Conservation (phyloP, 768 basidiomycete genomes). For the Myochromella boudieri region DNA sequence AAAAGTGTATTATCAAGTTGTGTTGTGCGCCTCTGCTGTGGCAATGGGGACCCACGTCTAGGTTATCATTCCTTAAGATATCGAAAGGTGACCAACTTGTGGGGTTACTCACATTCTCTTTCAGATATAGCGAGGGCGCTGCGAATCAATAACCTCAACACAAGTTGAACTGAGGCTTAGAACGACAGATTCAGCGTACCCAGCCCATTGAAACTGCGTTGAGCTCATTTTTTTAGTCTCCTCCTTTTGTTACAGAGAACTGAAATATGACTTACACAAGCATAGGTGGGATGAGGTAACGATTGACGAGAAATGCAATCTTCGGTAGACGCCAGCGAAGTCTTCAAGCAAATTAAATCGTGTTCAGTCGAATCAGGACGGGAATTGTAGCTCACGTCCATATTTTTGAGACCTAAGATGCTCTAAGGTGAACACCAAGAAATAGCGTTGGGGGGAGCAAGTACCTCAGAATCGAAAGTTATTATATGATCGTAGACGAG, state of each 20-base stretch:
- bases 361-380: neutral
- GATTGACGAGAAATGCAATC: conserved; percentile 26
- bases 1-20: neutral
- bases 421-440: too few relatives aligned
- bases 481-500: conserved; percentile 25
- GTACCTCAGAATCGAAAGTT: conserved; percentile 25
- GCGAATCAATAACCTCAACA: neutral
- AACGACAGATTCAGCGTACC: conserved; percentile 11
- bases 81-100: too few relatives aligned
- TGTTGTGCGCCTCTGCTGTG: too few relatives aligned
- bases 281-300: conserved; percentile 27
- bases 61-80: too few relatives aligned
- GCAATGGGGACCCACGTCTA: too few relatives aligned
- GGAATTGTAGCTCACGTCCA: conserved; percentile 21
- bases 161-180: neutral
- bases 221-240: too few relatives aligned
- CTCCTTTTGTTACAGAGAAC: neutral
- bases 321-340: conserved; percentile 28
- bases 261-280: conserved; percentile 22
- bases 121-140: conserved; percentile 6
- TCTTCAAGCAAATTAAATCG: conserved; percentile 9
- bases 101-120: conserved; percentile 1
- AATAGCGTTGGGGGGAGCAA: neutral
- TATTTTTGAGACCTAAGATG: conserved; percentile 17
- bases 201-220: conserved; percentile 23